Evolutionary conservation across 225 moss, liverwort and hornwort species (phyloP).

Genomic region (Rhytidiadelphus loreus): DNA sequence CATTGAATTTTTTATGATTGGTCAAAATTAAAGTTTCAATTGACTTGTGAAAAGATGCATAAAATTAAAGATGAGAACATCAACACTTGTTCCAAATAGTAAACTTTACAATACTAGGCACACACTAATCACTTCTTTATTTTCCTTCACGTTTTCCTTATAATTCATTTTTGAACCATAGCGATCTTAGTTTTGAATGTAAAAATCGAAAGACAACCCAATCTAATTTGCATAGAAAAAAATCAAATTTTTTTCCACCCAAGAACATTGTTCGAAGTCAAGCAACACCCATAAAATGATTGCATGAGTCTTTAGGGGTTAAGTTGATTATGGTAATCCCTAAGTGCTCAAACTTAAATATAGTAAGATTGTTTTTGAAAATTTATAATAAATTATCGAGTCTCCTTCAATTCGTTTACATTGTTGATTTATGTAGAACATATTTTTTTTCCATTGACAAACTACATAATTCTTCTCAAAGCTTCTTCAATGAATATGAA

Average conservation of each 20-base stretch:
- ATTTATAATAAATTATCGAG: not conserved
- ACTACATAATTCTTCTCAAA: not conserved
- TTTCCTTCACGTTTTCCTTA: no score
- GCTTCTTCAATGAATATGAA: not conserved
- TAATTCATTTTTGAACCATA: not conserved
- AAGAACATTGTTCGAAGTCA: no score
- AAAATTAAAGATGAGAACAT: not conserved
- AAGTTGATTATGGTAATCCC: not conserved
- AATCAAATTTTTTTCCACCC: no score
- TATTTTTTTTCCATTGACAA: rapidly evolving
- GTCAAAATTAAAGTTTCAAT: not conserved
- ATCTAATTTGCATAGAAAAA: not conserved
- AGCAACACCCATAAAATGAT: not conserved
- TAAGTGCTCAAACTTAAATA: not conserved
- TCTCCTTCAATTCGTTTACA: not conserved
- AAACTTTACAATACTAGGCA: not conserved
- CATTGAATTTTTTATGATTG: not conserved
- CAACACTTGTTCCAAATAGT: not conserved
- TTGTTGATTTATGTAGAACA: not conserved
- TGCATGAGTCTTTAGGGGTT: not conserved
- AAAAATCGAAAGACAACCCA: not conserved
- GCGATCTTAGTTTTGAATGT: not conserved
- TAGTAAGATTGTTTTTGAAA: no score
- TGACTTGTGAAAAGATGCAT: not conserved
- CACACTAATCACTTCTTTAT: not conserved